A percentile compares a stretch with the other conserved stretches of the same genome.
These are phyloP conservation scores for Phoma herbarum DNA, from an alignment of 2,329 filamentous ascomycete species.

Conservation along the genomic window DNA sequence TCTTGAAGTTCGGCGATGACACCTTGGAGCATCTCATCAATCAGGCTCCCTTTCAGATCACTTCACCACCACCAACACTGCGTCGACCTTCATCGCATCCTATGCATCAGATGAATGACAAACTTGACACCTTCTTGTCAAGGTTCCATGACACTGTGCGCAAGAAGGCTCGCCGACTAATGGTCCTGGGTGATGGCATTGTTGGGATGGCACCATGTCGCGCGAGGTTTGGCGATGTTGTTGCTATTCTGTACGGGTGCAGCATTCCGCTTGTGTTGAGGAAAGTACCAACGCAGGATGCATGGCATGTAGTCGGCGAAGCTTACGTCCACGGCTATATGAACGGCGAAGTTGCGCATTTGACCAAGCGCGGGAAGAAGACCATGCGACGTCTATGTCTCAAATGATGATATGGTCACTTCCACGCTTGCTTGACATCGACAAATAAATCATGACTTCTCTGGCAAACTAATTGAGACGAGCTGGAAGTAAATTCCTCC, in stretches of 20 bases:
- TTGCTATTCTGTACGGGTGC: slow-evolving; percentile 48
- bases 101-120: slow-evolving; percentile 28
- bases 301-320: slow-evolving; percentile 42
- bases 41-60: slow-evolving; percentile 10
- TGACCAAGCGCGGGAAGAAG: slow-evolving; percentile 26
- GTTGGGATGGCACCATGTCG: slow-evolving; percentile 45
- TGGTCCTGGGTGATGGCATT: slow-evolving; percentile 35
- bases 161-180: slow-evolving; percentile 43
- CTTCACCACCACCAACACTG: slow-evolving; percentile 18
- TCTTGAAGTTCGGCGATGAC: slow-evolving; percentile 26
- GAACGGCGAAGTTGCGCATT: slow-evolving; percentile 35
- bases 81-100: slow-evolving; percentile 29
- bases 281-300: slow-evolving; percentile 19
- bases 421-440: too few species aligned
- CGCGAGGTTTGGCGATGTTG: slow-evolving; percentile 38
- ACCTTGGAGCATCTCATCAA: slow-evolving; percentile 30
- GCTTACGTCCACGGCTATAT: slow-evolving; percentile 41
- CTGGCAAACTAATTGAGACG: too few species aligned
- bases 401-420: slow-evolving; percentile 22
- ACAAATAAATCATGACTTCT: too few species aligned
- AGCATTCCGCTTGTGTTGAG: slow-evolving; percentile 49
- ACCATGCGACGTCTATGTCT: slow-evolving; percentile 24
- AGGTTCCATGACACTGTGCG: slow-evolving; percentile 42
- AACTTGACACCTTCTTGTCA: slow-evolving; percentile 36
- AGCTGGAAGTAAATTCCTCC: too few species aligned